Percentiles rank a stretch among this genome's conserved stretches.
Evolutionary conservation across 2,329 filamentous ascomycete genomes (phyloP).

Genomic region (Colletotrichum sp.): DNA sequence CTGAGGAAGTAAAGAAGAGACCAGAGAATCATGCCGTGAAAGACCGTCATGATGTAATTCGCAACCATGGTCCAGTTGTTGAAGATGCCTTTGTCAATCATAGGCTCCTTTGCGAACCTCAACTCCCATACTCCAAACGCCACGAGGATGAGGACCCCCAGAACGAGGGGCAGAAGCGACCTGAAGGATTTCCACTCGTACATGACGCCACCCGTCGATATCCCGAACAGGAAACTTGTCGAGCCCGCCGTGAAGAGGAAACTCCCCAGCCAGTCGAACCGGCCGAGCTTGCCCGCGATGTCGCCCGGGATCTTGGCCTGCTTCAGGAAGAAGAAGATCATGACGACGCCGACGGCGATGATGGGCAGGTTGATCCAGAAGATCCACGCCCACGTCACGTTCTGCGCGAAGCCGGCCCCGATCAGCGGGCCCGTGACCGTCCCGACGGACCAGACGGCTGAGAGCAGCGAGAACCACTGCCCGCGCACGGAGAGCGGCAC

Average conservation of each 20-base stretch:
- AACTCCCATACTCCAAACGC: conserved; percentile 61
- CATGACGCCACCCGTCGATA: conserved; percentile 70
- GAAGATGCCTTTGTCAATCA: conserved; percentile 50
- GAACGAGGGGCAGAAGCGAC: conserved; percentile 64
- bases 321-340: conserved; percentile 54
- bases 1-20: conserved; percentile 61
- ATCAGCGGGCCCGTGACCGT: conserved; percentile 56
- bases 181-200: conserved; percentile 68
- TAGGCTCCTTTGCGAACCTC: conserved; percentile 53
- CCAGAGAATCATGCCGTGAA: conserved; percentile 64
- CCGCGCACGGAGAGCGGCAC: conserved; percentile 47
- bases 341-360: conserved; percentile 49
- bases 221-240: conserved; percentile 64
- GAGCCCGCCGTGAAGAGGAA: conserved; percentile 64
- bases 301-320: conserved; percentile 24
- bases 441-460: conserved; percentile 59
- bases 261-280: conserved; percentile 69
- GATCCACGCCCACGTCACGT: conserved; percentile 64
- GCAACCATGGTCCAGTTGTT: conserved; percentile 53
- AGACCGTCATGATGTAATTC: conserved; percentile 55
- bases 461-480: conserved; percentile 41
- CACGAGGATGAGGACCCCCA: conserved; percentile 57
- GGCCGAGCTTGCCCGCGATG: conserved; percentile 29
- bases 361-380: conserved; percentile 70
- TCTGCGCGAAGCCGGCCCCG: conserved; percentile 59